Conservation (phyloP, 2,329 filamentous ascomycete genomes). For the Botrytis paeoniae region DNA sequence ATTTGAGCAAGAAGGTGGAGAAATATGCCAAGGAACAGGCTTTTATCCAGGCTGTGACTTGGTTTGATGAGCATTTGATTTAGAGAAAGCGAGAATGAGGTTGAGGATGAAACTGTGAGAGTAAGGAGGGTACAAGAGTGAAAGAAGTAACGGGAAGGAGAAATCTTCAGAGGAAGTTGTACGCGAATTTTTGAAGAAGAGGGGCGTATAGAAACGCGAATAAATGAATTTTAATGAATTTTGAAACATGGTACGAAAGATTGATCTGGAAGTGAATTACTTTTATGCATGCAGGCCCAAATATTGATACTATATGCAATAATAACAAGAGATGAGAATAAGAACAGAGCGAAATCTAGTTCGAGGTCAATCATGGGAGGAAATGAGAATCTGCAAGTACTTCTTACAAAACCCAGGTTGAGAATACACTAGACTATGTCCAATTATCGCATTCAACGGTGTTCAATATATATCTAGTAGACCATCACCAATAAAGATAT, state of each 20-base stretch:
- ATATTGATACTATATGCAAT: background rate
- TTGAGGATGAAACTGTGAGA: no score
- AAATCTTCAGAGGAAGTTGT: no score
- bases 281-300: background rate
- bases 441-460: background rate
- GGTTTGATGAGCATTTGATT: slow-evolving; percentile 65
- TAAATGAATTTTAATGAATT: background rate
- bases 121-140: background rate
- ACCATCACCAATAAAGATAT: background rate
- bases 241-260: background rate
- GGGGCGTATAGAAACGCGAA: background rate
- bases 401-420: background rate
- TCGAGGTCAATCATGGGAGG: background rate
- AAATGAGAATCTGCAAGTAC: background rate
- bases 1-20: slow-evolving; percentile 53
- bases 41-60: slow-evolving; percentile 71
- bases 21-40: slow-evolving; percentile 78
- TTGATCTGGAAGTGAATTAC: background rate
- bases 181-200: background rate
- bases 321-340: background rate
- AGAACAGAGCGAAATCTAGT: background rate
- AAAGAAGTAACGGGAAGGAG: background rate
- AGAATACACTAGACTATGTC: background rate
- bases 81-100: slow-evolving; percentile 20
- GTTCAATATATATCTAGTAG: background rate